These are phyloP conservation scores for Komagataella ulmi DNA, from an alignment of 805 yeast genomes.

Conservation along the genomic window DNA sequence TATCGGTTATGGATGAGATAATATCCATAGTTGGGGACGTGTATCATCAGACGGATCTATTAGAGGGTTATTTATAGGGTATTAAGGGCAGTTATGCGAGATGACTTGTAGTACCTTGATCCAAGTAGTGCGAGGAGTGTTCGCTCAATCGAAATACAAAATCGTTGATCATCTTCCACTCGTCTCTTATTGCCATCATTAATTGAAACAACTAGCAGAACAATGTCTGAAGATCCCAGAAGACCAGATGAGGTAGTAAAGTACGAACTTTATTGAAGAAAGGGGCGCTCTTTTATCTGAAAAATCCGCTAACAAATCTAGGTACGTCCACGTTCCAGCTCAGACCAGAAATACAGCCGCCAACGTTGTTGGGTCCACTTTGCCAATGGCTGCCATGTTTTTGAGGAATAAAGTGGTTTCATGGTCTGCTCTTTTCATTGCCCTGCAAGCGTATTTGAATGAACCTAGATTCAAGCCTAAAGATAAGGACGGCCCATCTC, in stretches of 20 bases:
- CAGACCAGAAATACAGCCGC: slow-evolving; percentile 31
- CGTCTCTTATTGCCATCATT: not conserved
- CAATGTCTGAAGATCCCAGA: not conserved
- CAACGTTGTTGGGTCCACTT: slow-evolving; percentile 32
- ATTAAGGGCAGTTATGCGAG: not conserved
- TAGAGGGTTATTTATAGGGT: slow-evolving; percentile 2
- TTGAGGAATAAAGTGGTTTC: slow-evolving; percentile 40
- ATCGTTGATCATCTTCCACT: not conserved
- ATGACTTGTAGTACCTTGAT: not conserved
- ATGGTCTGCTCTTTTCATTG: slow-evolving; percentile 40
- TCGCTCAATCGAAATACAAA: not conserved
- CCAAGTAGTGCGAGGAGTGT: not conserved
- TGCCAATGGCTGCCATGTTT: slow-evolving; percentile 56
- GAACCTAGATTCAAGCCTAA: slow-evolving; percentile 17
- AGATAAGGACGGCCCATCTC: slow-evolving; percentile 15
- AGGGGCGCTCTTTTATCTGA: not conserved
- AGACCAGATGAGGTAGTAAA: not conserved
- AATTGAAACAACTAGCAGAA: not conserved
- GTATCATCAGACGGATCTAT: slow-evolving; percentile 15
- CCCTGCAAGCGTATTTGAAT: slow-evolving; percentile 34
- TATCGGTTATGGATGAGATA: slow-evolving; percentile 7
- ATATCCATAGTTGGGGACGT: slow-evolving; percentile 9
- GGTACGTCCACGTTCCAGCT: slow-evolving; percentile 34
- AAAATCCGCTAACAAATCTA: slow-evolving; percentile 5
- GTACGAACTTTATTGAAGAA: not conserved